Evolutionary conservation across 1,139 yeast genomes (phyloP), one percentile per base, ranked within the genome.

Genomic region (Debaryomyces nepalensis): DNA sequence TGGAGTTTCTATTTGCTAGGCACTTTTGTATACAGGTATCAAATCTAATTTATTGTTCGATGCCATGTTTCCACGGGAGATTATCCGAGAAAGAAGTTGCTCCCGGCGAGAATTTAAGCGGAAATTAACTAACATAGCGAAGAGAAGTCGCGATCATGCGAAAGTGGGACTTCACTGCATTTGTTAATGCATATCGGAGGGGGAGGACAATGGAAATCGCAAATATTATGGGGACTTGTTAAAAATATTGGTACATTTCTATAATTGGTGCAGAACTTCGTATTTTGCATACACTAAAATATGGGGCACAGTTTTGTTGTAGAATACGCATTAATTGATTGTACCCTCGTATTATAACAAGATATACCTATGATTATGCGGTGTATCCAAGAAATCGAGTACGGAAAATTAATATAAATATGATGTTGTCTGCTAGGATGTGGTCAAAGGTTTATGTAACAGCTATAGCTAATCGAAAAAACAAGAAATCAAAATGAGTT

Each of bases 401-500:
- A n/a, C n/a, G 29, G 4, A 6, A 4, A 6, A 26, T 8, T n/a
- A 2, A n/a, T 26, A 26, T 26, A 26, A 26, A 26, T 26, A 26
- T 9, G 10, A 26, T 3, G 29, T 26, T 6, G 29, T 5, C 29
- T 26, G 29, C 29, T 10, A 3, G 3, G 14, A 6, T 9, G 4
- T 12, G 14, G 14, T 10, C 7, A 10, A 26, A 26, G 9, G 14
- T 26, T 5, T n/a, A 12, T 26, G 8, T 11, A 11, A 26, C 14
- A 8, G 14, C 8, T n/a, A 26, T 4, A n/a, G n/a, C n/a, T 15
- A 26, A 26, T n/a, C 29, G 29, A 26, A 26, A 15, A n/a, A 26
- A 26, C 15, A 9, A 29, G 22, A 4, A 19, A 16, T 9, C 24
- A 20, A 16, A 23, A 39, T 39, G 42, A 18, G 31, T 22, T 10